Evolutionary conservation across 148 eudicot species (phyloP), one percentile per base, ranked within the genome.

Genomic region (Amaranthus cruentus): DNA sequence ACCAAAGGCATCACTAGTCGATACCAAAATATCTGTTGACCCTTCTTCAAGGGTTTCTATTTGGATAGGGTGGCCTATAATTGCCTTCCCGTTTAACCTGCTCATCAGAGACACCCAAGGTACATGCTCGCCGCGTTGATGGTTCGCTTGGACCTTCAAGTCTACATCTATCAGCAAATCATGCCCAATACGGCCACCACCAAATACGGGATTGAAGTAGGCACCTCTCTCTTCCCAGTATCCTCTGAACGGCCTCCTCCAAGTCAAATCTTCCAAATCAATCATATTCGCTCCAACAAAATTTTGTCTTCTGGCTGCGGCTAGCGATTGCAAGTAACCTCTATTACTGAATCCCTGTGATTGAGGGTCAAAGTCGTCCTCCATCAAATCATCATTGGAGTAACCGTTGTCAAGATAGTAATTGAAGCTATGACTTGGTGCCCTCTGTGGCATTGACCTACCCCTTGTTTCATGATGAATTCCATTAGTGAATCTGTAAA

Each of bases 81-180:
- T 95, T 52, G 99, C 96, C 84, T 92, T 84, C 51, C 96, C 97
- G 78, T 92, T 95, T 69, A 90, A 62, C 88, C 87, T 92, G 80
- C 99, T 95, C 89, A 83, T 90, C 69, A 95, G 75, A 38, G 99
- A 95, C 80, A 95, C 92, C 87, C 92, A 83, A 48, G 99, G 99
- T 60, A 92, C 96, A 75, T 86, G 92, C 82, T 88, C 90, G 42
- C 94, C 90, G 43, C 92, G 88, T 72, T 85, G 88, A 77, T 83
- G 86, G 75, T 86, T 84, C 60, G 92, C 85, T 76, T 95, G 90
- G 69, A 95, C 99, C 75, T 83, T 76, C 52, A 95, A 58, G 62
- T 95, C 96, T 70, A 90, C 99, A 77, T 95, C 99, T 76, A 95
- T 60, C 82, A 92, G 74, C 84, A 85, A 73, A 75, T 76, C 78